These are phyloP conservation scores for Nidularia pulvinata DNA, from an alignment of 768 basidiomycete genomes.

Conservation along the genomic window DNA sequence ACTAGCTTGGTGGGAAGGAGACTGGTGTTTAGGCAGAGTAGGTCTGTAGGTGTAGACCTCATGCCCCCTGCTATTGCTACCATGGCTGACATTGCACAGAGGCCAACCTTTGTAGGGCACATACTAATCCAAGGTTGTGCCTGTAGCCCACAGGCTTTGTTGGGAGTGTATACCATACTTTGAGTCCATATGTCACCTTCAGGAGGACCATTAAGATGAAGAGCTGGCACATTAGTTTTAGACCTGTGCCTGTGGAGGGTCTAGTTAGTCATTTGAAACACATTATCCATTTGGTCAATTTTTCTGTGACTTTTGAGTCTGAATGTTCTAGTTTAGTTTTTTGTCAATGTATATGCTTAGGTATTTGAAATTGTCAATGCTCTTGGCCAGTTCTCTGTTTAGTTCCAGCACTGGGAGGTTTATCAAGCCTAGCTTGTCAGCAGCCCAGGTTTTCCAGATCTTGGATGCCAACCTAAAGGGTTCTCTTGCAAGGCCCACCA, in stretches of 20 bases:
- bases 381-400: not conserved
- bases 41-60: too few species aligned
- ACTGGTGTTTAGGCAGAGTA: too few species aligned
- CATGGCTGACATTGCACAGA: too few species aligned
- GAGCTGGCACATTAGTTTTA: constrained; percentile 4
- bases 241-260: constrained; percentile 1
- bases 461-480: not conserved
- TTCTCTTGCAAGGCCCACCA: too few species aligned
- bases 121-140: too few species aligned
- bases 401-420: not conserved
- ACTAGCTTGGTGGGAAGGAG: too few species aligned
- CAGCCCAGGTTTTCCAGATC: not conserved
- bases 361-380: constrained; percentile 3
- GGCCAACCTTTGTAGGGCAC: too few species aligned
- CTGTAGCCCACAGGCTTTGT: constrained; percentile 1
- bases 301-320: constrained; percentile 5
- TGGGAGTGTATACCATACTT: constrained; percentile 13
- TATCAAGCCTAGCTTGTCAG: not conserved
- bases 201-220: constrained; percentile 14
- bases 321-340: constrained; percentile 6
- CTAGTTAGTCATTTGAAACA: not conserved
- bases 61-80: too few species aligned
- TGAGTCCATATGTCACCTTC: constrained; percentile 12
- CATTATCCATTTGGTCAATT: constrained; percentile 2
- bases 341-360: constrained; percentile 10